Base-by-base conservation (phyloP, 164 flowering plant genomes). In the Stephania japonica region DNA sequence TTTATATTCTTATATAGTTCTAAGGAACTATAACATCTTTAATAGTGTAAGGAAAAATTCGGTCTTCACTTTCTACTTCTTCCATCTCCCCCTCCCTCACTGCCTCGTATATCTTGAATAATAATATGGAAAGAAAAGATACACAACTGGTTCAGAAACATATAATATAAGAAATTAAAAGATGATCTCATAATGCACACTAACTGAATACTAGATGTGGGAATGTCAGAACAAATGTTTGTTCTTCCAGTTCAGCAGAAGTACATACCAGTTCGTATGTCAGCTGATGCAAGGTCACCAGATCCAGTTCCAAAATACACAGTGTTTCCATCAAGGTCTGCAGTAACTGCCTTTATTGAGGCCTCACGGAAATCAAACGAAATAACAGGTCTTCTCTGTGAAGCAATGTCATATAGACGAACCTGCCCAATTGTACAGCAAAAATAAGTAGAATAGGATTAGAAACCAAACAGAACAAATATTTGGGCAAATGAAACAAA, bases 281-380 rank as follows among this genome's bases (percentile, higher is more conserved):
- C 70, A 42, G 43, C 53, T 10, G 70, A 68, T 9, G 25, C 70
- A 68, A 68, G 70, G 70, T 68, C 70, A 18, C 70, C 70, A 42
- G 70, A 68, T 18, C 70, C 70, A 41, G 70, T 68, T 68, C 70
- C 70, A 42, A 68, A 68, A 4, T 68, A 68, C 18, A 68, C 27
- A 13, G 70, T 68, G 43, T 68, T 42, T 19, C 70, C 70, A 68
- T 68, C 70, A 3, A 68, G 24, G 43, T 68, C 70, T 16, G 49
- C 70, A 68, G 47, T 43, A 23, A 68, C 70, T 41, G 53, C 49
- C 13, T 43, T 68, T 21, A 68, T 68, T 42, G 70, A 4, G 5
- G 70, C 42, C 70, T 43, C 70, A 16, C 70, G 70, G 25, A 68
- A 68, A 50, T 6, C 70, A 41, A 73, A 21, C 9, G 44, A 67